Conservation (phyloP, 208 protist genomes). For the Phytomonas sp. region DNA sequence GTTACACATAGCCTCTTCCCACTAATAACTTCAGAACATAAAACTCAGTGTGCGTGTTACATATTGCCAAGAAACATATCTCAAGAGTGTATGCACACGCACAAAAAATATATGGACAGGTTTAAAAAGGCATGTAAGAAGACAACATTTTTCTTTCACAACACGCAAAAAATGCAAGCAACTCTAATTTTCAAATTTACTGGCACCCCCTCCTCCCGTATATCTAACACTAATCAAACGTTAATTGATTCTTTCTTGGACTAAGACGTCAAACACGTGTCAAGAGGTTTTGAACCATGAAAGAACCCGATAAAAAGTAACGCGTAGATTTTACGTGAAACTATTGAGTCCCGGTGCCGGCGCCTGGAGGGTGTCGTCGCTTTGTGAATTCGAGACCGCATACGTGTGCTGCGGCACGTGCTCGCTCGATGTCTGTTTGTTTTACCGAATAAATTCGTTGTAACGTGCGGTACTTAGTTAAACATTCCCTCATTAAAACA, state of each 20-base stretch:
- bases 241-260: background rate
- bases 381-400: slow-evolving; percentile 5
- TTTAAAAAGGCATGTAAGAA: too few species aligned
- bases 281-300: background rate
- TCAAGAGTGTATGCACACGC: background rate
- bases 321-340: background rate
- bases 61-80: background rate
- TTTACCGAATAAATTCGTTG: slow-evolving; percentile 5
- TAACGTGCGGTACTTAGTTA: background rate
- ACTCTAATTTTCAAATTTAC: background rate
- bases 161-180: background rate
- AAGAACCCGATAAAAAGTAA: background rate
- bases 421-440: slow-evolving; percentile 3
- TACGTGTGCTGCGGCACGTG: background rate
- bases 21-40: background rate
- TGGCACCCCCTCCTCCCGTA: background rate
- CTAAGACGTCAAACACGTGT: background rate
- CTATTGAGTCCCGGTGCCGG: background rate
- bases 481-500: slow-evolving; percentile 1
- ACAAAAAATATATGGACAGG: background rate
- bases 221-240: background rate
- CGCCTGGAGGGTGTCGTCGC: background rate
- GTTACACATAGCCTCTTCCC: background rate
- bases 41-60: background rate
- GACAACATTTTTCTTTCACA: too few species aligned